phyloP scores from a whole-genome alignment of 768 basidiomycete species.

The Phanerochaete sordida region DNA sequence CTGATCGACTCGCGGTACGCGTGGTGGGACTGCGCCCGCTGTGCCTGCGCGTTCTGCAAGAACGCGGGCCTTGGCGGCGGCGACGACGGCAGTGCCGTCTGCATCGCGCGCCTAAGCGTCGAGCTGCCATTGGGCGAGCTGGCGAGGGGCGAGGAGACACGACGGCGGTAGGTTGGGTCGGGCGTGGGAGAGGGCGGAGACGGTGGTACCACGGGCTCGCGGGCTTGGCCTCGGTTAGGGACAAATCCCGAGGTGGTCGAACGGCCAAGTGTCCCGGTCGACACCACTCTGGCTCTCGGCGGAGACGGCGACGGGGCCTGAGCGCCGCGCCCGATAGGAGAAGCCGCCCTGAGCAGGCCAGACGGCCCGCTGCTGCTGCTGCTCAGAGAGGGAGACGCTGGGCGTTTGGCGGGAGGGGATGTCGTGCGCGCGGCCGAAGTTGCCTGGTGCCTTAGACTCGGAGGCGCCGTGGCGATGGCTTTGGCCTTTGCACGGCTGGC shows the following conservation, averaged over 20 bases:
- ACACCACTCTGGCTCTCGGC: constrained; percentile 13
- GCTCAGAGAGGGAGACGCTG: constrained; percentile 35
- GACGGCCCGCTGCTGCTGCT: constrained; percentile 20
- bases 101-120: constrained; percentile 27
- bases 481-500: constrained; percentile 88
- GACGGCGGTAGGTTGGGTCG: constrained; percentile 21
- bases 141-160: constrained; percentile 21
- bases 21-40: constrained; percentile 8
- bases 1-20: constrained; percentile 11
- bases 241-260: constrained; percentile 20
- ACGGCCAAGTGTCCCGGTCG: constrained; percentile 17
- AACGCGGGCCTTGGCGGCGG: constrained; percentile 19
- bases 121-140: constrained; percentile 24
- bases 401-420: constrained; percentile 37
- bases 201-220: constrained; percentile 8
- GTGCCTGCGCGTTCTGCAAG: constrained; percentile 16
- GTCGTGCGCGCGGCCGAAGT: constrained; percentile 65
- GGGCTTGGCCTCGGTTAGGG: constrained; percentile 2
- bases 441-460: constrained; percentile 76
- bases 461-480: constrained; percentile 78
- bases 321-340: constrained; percentile 16
- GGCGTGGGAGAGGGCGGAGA: constrained; percentile 24
- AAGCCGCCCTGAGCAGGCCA: constrained; percentile 19
- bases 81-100: constrained; percentile 31
- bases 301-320: constrained; percentile 6